Base-by-base conservation (phyloP, 306 rosid genomes). In the Vigna nakashimae region DNA sequence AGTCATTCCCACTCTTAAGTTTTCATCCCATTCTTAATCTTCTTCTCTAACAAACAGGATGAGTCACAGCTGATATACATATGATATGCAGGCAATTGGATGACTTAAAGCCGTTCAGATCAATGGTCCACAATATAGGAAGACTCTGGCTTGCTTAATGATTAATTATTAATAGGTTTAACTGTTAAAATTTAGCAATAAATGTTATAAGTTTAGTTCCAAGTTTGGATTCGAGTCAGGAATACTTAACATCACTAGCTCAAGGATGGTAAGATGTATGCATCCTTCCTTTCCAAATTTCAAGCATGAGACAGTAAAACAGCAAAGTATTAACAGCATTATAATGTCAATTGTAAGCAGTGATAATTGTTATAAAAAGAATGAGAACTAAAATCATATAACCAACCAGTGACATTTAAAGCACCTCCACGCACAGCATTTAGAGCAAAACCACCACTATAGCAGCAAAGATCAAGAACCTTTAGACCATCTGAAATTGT, bases 381-480 rank as follows among this genome's bases (percentile, higher is more conserved):
- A 38, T 0, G 7, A 8, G 59, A 34, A 42, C 26, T 15, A 48
- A 52, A 43, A 80, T 15, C 48, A 53, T 56, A 81, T 40, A 55
- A 57, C 73, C 38, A 92, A 92, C 98, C 98, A 2, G 90, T 91
- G 84, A 92, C 97, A 82, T 86, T 70, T n/a, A 74, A 40, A 42
- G 98, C 97, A 77, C 97, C 97, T 55, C 95, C 97, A 71, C 64
- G 84, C 52, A 79, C 84, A 53, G 98, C 97, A 88, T 92, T 92
- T 72, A 95, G 82, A 81, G 98, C 87, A 86, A 92, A 95, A 69
- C 97, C 96, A 62, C 98, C 98, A 79, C 96, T 92, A 78, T 95
- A 95, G 86, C 98, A 95, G 85, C 93, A 95, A 67, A 95, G 77
- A 87, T 95, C 98, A 72, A 95, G 93, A 82, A 95, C 97, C 84